Base-by-base conservation (phyloP, 768 basidiomycete species). In the Amanita fuliginea region DNA sequence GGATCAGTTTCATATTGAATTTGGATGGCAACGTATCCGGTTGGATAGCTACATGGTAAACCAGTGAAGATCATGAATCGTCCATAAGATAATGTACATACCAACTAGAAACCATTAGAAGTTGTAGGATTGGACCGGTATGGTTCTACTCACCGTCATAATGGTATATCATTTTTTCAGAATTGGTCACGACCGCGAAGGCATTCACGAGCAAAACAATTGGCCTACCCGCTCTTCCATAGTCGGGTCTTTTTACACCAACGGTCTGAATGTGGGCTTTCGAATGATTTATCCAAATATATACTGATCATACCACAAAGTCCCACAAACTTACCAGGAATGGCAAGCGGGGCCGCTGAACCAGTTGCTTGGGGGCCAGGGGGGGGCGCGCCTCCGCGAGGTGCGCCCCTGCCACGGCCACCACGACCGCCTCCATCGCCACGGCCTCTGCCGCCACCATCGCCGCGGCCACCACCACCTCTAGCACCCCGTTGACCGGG, bases 1-100 rank as follows among this genome's bases (percentile, higher is more conserved):
- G 70, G 42, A 91, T 80, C 8, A 91, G 64, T 11, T 83, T 78
- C 70, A 90, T 72, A 52, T 87, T 89, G 5, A 86, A 51, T 18
- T 34, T 51, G 2, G 43, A 37, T 19, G 51, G 51, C n/a, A 46
- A 32, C 5, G n/a, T 32, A 52, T 39, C 39, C n/a, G 47, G 43
- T 8, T 40, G 10, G 19, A 46, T 52, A 5, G 47, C 46, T 44
- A 18, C 1, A 42, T 9, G 26, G 14, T 19, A 21, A 19, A 21
- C n/a, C 33, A n/a, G 11, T 40, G 3, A 19, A 19, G 39, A 32
- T 40, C 18, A 40, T 2, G 13, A 18, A 40, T 40, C 39, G 39
- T 32, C 13, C 13, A 10, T 11, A 40, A 19, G 4, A 19, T 8
- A 10, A 10, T 18, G 39, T 40, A 53, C 55, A n/a, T 77, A 63